Conservation (phyloP, 2,329 filamentous ascomycete genomes). For the Dryadomyces sulphureus region DNA sequence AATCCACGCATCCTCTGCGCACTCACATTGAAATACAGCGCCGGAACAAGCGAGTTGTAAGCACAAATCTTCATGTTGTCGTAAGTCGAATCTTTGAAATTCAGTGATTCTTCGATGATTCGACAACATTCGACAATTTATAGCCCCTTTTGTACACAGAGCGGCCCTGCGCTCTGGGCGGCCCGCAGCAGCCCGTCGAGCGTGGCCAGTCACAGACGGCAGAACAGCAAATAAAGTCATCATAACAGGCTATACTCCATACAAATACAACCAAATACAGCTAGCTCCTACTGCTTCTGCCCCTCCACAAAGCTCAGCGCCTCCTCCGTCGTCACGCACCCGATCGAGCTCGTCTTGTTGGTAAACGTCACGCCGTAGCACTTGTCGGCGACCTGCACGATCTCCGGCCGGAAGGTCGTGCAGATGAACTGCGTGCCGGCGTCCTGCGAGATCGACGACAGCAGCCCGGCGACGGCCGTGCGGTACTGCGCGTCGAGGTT, state of each 20-base stretch:
- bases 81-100: no score
- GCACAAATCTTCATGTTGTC: no score
- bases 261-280: no score
- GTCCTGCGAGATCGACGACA: constrained; percentile 60
- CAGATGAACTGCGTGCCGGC: constrained; percentile 78
- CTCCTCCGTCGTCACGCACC: constrained; percentile 75
- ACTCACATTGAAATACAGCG: no score
- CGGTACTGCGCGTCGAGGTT: constrained; percentile 97
- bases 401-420: constrained; percentile 95
- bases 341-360: constrained; percentile 89
- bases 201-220: neutral
- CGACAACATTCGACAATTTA: no score
- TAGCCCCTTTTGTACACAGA: no score
- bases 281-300: constrained; percentile 35
- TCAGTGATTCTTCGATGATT: no score
- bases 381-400: constrained; percentile 88
- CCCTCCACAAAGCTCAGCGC: constrained; percentile 91
- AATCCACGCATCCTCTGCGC: no score
- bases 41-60: no score
- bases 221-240: neutral
- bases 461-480: constrained; percentile 81
- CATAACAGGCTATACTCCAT: neutral
- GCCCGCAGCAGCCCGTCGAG: no score
- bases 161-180: no score
- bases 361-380: constrained; percentile 92